A percentile compares a stretch with the other conserved stretches of the same genome.
phyloP scores from a whole-genome alignment of 2,329 filamentous ascomycete species.

The Alternaria solani region DNA sequence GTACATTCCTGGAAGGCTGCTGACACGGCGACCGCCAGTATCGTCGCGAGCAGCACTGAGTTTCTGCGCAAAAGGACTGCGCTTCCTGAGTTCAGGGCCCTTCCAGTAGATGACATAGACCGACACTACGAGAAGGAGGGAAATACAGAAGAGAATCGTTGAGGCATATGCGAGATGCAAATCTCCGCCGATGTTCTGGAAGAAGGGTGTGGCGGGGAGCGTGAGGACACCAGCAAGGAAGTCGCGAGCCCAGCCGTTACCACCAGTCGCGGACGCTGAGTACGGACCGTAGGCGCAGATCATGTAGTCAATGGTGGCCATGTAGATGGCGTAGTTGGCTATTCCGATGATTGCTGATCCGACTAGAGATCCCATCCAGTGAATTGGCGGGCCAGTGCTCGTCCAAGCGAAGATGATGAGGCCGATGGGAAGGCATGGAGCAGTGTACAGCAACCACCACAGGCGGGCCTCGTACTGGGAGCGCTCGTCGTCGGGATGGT shows the following conservation, averaged over 20 bases:
- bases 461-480: slow-evolving; percentile 63
- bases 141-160: slow-evolving; percentile 63
- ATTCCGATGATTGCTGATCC: slow-evolving; percentile 74
- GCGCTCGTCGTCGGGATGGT: slow-evolving; percentile 40
- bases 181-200: slow-evolving; percentile 51
- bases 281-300: slow-evolving; percentile 77
- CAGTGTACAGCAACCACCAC: slow-evolving; percentile 70
- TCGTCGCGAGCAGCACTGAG: slow-evolving; percentile 46
- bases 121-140: slow-evolving; percentile 53
- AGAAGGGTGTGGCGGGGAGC: slow-evolving; percentile 70
- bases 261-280: slow-evolving; percentile 77
- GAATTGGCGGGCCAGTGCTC: slow-evolving; percentile 67
- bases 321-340: slow-evolving; percentile 76
- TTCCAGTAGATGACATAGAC: slow-evolving; percentile 63
- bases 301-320: slow-evolving; percentile 84
- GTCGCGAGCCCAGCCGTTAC: slow-evolving; percentile 78
- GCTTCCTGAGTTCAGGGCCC: slow-evolving; percentile 61
- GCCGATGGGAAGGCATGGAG: slow-evolving; percentile 70
- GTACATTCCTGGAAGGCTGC: slow-evolving; percentile 41
- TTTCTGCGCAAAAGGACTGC: slow-evolving; percentile 63
- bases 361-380: slow-evolving; percentile 75
- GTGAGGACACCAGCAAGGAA: slow-evolving; percentile 78
- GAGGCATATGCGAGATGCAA: slow-evolving; percentile 62
- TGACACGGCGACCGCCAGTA: slow-evolving; percentile 44
- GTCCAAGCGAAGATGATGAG: slow-evolving; percentile 77